Percentiles rank a stretch among this genome's conserved stretches.
These are phyloP conservation scores for Talaromyces sp. DNA, from an alignment of 2,329 filamentous ascomycete species.

Conservation along the genomic window DNA sequence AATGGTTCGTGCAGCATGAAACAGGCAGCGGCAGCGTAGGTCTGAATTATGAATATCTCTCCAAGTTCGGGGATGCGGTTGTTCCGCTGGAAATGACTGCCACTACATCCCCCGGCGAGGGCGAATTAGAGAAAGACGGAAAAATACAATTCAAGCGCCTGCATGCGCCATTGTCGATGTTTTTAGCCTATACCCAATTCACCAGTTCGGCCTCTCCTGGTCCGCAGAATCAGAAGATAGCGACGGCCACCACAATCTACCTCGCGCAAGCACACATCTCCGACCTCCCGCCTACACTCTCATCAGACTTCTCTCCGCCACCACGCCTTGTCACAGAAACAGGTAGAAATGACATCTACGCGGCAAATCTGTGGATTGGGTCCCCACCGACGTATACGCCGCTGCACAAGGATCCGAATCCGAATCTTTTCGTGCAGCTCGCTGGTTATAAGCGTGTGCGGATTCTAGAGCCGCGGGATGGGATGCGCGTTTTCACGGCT, in stretches of 20 bases:
- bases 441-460: conserved; percentile 69
- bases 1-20: conserved; percentile 54
- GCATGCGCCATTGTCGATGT: conserved; percentile 56
- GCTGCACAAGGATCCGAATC: conserved; percentile 88
- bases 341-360: conserved; percentile 81
- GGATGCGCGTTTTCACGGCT: conserved; percentile 60
- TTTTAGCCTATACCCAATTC: conserved; percentile 54
- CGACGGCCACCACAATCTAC: conserved; percentile 54
- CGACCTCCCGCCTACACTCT: conserved; percentile 63
- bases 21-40: conserved; percentile 11
- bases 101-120: neutral
- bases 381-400: conserved; percentile 84
- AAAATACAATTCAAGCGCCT: conserved; percentile 44
- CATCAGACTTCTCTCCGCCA: conserved; percentile 60
- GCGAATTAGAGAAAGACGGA: neutral
- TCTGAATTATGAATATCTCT: conserved; percentile 46
- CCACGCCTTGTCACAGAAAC: conserved; percentile 61
- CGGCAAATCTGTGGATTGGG: conserved; percentile 83
- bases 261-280: conserved; percentile 76
- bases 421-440: conserved; percentile 86
- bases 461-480: conserved; percentile 63
- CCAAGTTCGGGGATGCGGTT: conserved; percentile 46
- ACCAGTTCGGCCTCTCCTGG: conserved; percentile 21
- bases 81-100: conserved; percentile 60
- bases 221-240: conserved; percentile 18